These are phyloP conservation scores for Sophora flavescens DNA, from an alignment of 306 rosid species.

Conservation along the genomic window DNA sequence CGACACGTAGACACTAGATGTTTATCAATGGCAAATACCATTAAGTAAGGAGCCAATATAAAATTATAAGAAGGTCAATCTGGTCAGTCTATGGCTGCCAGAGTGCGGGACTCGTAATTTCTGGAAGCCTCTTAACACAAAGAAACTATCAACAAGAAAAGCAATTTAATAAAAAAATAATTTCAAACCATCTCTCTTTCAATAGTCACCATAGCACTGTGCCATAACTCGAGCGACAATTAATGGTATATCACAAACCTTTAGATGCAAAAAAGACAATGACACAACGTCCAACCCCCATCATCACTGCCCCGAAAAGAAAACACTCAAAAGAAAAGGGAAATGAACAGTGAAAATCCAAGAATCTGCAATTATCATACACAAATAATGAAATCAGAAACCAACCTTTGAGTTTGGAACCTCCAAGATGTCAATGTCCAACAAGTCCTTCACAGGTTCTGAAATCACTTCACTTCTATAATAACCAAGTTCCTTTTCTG, in stretches of 20 bases:
- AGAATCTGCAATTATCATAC: background rate
- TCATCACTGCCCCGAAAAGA: background rate
- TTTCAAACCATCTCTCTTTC: background rate
- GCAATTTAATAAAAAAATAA: too few relatives aligned
- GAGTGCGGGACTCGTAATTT: background rate
- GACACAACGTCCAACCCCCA: background rate
- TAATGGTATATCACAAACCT: background rate
- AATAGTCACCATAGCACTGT: background rate
- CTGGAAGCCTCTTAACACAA: slow-evolving; percentile 25
- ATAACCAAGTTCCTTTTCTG: slow-evolving; percentile 53
- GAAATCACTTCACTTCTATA: slow-evolving; percentile 54
- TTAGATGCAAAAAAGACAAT: background rate
- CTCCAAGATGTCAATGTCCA: slow-evolving; percentile 46
- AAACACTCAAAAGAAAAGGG: background rate
- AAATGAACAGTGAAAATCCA: slow-evolving; percentile 11
- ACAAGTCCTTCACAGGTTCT: slow-evolving; percentile 55
- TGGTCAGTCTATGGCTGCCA: background rate
- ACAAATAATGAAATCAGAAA: slow-evolving; percentile 14
- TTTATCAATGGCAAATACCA: slow-evolving; percentile 22
- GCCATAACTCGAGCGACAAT: background rate
- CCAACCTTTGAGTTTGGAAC: slow-evolving; percentile 65
- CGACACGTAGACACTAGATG: background rate
- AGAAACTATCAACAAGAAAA: background rate
- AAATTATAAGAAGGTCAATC: background rate
- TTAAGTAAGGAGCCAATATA: background rate